Base-by-base conservation (phyloP, 1,284 basidiomycete genomes). In the Pulchroboletus neoregius region DNA sequence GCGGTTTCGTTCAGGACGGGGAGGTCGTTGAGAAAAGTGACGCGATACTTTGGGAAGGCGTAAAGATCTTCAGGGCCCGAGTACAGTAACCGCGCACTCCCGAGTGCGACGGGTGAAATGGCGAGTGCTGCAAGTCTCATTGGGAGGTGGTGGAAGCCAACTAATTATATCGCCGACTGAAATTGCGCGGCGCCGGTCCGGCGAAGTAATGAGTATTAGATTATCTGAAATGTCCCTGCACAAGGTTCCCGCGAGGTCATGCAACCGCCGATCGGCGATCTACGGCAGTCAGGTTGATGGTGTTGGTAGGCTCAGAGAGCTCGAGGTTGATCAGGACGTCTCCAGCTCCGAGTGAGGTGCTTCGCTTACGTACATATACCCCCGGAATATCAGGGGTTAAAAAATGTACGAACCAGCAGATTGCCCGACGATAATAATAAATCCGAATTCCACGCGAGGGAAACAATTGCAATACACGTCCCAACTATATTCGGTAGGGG, bases 11-110 rank as follows among this genome's bases (percentile, higher is more conserved):
- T 82, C 7, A 77, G 66, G 47, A 94, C 67, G n/a, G 91, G 90
- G 13, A 84, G 76, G 49, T 81, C 78, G 61, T 90, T 89, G 57
- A 94, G 78, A 67, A 90, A 94, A 37, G 82, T 71, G 54, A 94
- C 82, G 42, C 82, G 77, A 66, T 83, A 91, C 66, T 94, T 94
- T 45, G 91, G 91, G 63, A 85, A 91, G 0, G 90, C 84, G 62
- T 83, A 80, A 12, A 84, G 73, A 61, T 94, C 91, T 56, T 91
- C 83, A 27, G 87, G 85, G 30, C 87, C 74, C 1, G 84, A 81
- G 58, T 85, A 79, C 41, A 84, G 68, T 12, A 81, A 53, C 35
- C 79, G 74, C 3, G 80, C 73, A 3, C 61, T 45, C 33, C 63
- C 58, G 28, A 67, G 51, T 2, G 43, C 56, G 32, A 56, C n/a